Conservation (phyloP, 2,329 filamentous ascomycete genomes). For the Fonsecaea monophora region DNA sequence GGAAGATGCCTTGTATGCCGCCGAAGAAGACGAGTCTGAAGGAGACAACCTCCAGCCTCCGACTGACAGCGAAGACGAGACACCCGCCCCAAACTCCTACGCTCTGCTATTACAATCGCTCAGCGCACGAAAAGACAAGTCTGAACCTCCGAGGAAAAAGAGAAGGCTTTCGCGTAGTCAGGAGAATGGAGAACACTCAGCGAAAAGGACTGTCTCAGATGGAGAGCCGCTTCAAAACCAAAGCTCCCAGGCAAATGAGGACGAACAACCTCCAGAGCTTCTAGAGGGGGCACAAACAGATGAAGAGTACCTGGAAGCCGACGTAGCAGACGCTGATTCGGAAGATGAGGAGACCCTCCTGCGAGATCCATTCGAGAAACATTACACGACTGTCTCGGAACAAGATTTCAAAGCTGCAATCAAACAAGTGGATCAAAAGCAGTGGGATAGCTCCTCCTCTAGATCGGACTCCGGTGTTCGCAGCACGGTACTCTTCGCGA, state of each 20-base stretch:
- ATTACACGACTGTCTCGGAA: conserved; percentile 66
- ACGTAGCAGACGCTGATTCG: conserved; percentile 43
- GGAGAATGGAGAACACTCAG: background rate
- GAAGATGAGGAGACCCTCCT: conserved; percentile 59
- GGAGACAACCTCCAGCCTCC: conserved; percentile 12
- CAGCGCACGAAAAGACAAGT: conserved; percentile 49
- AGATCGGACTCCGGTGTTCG: conserved; percentile 46
- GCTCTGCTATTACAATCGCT: conserved; percentile 64
- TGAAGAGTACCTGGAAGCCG: conserved; percentile 50
- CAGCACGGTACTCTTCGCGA: conserved; percentile 21
- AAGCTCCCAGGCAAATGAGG: conserved; percentile 28
- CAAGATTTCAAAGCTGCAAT: conserved; percentile 68
- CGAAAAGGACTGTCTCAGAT: conserved; percentile 5
- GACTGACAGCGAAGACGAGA: conserved; percentile 33
- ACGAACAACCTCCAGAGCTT: conserved; percentile 35
- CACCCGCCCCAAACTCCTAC: conserved; percentile 52
- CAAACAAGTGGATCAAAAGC: conserved; percentile 53
- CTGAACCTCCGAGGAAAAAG: conserved; percentile 58
- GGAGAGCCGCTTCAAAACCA: conserved; percentile 34
- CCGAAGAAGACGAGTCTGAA: conserved; percentile 1
- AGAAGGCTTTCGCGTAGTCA: conserved; percentile 57
- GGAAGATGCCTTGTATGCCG: conserved; percentile 11
- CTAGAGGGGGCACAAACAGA: conserved; percentile 40
- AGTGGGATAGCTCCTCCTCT: conserved; percentile 53
- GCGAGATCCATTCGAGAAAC: conserved; percentile 77